Base-by-base conservation (phyloP, 306 rosid genomes). In the Cicer yamashitae region DNA sequence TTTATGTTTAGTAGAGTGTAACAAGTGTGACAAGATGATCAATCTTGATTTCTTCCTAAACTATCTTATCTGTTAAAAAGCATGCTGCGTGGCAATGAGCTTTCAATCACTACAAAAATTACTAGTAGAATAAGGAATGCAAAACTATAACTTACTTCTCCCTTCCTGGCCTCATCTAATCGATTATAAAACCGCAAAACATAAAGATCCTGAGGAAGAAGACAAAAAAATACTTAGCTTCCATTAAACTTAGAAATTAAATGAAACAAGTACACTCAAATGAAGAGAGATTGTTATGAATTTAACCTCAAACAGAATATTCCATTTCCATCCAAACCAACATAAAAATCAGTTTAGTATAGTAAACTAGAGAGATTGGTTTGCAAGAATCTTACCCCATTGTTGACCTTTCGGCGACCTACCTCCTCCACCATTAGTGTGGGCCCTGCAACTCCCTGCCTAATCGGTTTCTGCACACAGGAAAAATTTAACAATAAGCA, bases 361-460 rank as follows among this genome's bases (percentile, higher is more conserved):
- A 67, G 51, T 48, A 73, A 70, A 48, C 11, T 44, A 54, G 7
- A 71, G 37, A 70, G 64, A 68, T 51, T 63, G 11, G 43, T 61
- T 45, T 58, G 40, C 53, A 8, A 74, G 63, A 57, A 56, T 69
- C 70, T 81, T 92, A 94, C 97, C 89, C 89, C 89, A 40, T 45
- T 39, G 82, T 86, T 82, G 82, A 92, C 83, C 80, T 82, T 94
- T 12, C 89, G 87, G 52, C 89, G 91, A 52, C 99, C 99, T 13
- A 85, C 63, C 82, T 94, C 97, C 84, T 92, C 93, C 78, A 94
- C 87, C 99, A 90, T 86, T 12, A 94, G 90, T 12, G 99, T 82
- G 14, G 93, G 96, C 59, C 97, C 96, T 20, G 79, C 87, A 66
- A 90, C 90, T 59, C 99, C 99, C 74, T 82, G 84, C 85, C 97